Percentiles rank a stretch among this genome's conserved stretches.
Evolutionary conservation across 805 yeast genomes (phyloP).

Genomic region (Wickerhamomyces hampshirensis): DNA sequence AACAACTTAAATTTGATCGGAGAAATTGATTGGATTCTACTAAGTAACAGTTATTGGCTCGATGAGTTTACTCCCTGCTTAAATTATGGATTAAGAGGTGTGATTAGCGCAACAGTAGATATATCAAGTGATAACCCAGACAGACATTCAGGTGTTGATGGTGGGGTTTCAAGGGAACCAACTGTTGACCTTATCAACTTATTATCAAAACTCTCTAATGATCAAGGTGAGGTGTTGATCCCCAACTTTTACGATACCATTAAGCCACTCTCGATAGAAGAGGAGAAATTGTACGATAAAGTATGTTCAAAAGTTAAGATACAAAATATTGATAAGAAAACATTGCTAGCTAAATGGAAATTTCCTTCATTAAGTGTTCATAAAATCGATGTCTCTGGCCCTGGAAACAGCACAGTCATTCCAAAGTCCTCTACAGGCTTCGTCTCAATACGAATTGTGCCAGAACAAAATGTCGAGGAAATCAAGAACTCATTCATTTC

Average conservation of each 20-base stretch:
- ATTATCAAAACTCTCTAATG: constrained; percentile 56
- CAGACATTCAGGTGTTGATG: constrained; percentile 94
- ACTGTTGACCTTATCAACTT: constrained; percentile 77
- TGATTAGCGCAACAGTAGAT: constrained; percentile 71
- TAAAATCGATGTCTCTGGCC: constrained; percentile 81
- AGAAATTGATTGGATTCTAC: constrained; percentile 77
- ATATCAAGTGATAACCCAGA: constrained; percentile 76
- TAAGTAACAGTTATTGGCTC: constrained; percentile 92
- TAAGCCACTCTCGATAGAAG: constrained; percentile 50
- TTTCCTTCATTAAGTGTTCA: constrained; percentile 87
- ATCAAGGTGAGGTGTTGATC: constrained; percentile 50
- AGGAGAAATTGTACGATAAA: constrained; percentile 55
- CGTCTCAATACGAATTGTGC: constrained; percentile 81
- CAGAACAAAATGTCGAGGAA: constrained; percentile 67
- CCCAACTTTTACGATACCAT: constrained; percentile 75
- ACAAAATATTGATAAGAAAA: constrained; percentile 32
- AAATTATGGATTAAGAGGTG: constrained; percentile 93
- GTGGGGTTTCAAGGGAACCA: constrained; percentile 88
- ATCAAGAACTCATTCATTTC: constrained; percentile 47
- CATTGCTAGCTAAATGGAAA: constrained; percentile 79
- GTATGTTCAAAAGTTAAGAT: constrained; percentile 40
- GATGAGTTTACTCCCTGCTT: constrained; percentile 86
- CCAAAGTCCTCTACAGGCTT: constrained; percentile 77
- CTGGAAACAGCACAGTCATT: constrained; percentile 83
- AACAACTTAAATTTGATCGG: constrained; percentile 53